Conservation (phyloP, 2,329 filamentous ascomycete species). For the Microcyclospora pomicola region DNA sequence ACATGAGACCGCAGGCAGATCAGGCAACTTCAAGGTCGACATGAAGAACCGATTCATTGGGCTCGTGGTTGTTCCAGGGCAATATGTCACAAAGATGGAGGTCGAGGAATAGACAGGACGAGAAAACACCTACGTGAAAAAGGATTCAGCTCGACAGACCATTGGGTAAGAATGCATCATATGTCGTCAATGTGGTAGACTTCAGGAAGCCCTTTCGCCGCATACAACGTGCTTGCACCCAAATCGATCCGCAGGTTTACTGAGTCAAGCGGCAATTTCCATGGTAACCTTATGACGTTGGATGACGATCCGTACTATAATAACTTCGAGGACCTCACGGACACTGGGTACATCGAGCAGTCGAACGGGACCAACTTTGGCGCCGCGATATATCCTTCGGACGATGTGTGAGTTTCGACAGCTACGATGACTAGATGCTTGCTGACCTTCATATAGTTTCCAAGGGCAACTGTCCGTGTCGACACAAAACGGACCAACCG, state of each 20-base stretch:
- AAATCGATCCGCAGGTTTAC: no score
- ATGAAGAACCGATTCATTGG: constrained; percentile 81
- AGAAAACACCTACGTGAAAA: no score
- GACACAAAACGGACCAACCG: neutral
- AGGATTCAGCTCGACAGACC: no score
- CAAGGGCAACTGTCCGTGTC: constrained; percentile 1
- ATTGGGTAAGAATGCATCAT: no score
- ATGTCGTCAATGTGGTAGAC: no score
- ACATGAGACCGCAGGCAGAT: constrained; percentile 16
- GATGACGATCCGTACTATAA: neutral
- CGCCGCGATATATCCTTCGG: neutral
- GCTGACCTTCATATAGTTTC: constrained; percentile 1
- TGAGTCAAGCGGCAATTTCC: no score
- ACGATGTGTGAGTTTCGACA: neutral
- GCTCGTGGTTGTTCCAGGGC: constrained; percentile 75
- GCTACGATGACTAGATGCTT: neutral
- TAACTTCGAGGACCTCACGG: neutral
- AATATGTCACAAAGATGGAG: constrained; percentile 77
- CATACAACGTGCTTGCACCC: no score
- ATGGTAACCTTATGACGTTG: neutral
- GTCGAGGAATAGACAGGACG: constrained; percentile 46
- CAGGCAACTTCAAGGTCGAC: constrained; percentile 42
- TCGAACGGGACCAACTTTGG: neutral
- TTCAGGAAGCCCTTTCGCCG: no score
- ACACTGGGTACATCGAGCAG: neutral